Evolutionary conservation across 345 rosid genomes (phyloP).

Genomic region (Hibiscus tridactylites): DNA sequence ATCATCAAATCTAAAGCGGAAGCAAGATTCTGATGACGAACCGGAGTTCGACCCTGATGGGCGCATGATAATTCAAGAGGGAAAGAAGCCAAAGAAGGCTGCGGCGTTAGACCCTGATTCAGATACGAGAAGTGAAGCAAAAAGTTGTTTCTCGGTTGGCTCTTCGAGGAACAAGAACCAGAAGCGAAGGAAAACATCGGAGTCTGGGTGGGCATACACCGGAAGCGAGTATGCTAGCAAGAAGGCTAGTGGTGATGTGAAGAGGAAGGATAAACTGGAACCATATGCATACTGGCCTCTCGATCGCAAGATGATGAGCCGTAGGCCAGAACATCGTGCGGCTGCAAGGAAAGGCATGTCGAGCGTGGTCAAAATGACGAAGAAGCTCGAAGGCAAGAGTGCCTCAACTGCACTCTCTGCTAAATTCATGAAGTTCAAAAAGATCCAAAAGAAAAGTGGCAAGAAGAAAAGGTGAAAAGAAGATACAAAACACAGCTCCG

Average conservation of each 20-base stretch:
- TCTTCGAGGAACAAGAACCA: slow-evolving; percentile 47
- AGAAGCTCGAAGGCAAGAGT: background rate
- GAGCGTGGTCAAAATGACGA: slow-evolving; percentile 44
- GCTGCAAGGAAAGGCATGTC: slow-evolving; percentile 86
- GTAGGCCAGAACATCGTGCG: slow-evolving; percentile 76
- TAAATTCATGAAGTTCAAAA: no score
- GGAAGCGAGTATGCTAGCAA: slow-evolving; percentile 68
- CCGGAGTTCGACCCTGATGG: slow-evolving; percentile 78
- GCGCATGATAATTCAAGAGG: slow-evolving; percentile 55
- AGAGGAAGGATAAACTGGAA: slow-evolving; percentile 81
- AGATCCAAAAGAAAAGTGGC: no score
- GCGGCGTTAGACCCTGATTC: slow-evolving; percentile 29
- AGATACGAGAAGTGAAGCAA: slow-evolving; percentile 53
- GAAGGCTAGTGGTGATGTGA: slow-evolving; percentile 81
- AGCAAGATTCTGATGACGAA: slow-evolving; percentile 71
- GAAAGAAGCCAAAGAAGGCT: slow-evolving; percentile 36
- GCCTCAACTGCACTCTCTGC: no score
- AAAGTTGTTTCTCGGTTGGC: slow-evolving; percentile 33
- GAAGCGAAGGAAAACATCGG: slow-evolving; percentile 65
- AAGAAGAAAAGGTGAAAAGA: no score
- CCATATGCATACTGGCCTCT: slow-evolving; percentile 98
- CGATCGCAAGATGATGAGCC: slow-evolving; percentile 94
- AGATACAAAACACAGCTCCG: no score
- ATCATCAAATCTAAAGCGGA: slow-evolving; percentile 42
- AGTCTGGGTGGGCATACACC: slow-evolving; percentile 76